Evolutionary conservation across 31 red algal species (phyloP).

Genomic region (Bonnemaisonia californica): DNA sequence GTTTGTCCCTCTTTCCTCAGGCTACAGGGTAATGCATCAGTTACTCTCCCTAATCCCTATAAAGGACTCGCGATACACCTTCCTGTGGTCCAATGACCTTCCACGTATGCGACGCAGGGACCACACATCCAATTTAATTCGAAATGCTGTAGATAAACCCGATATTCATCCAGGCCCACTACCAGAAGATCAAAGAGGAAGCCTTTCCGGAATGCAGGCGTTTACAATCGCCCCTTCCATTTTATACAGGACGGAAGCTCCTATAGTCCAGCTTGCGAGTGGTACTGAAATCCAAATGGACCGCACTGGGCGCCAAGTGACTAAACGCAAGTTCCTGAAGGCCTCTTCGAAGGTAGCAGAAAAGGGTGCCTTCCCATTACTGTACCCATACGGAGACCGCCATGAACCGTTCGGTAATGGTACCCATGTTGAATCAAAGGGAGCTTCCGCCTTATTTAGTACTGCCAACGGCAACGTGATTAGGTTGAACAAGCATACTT

Average conservation of each 20-base stretch:
- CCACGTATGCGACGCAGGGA: too few species aligned
- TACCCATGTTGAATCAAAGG: neutral
- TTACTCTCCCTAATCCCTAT: too few species aligned
- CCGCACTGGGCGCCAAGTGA: neutral
- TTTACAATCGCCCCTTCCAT: neutral
- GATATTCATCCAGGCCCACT: too few species aligned
- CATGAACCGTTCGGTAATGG: neutral
- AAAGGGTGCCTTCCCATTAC: neutral
- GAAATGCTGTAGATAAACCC: too few species aligned
- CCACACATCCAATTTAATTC: too few species aligned
- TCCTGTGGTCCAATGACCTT: too few species aligned
- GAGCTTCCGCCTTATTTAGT: neutral
- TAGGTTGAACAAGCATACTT: constrained; percentile 9
- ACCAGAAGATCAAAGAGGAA: neutral
- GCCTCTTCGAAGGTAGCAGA: neutral
- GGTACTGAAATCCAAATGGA: neutral
- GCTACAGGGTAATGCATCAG: too few species aligned
- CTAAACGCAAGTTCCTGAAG: neutral
- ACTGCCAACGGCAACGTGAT: constrained; percentile 4
- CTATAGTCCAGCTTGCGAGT: neutral
- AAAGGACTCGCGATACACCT: too few species aligned
- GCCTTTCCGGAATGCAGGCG: constrained; percentile 1
- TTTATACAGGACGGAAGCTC: neutral
- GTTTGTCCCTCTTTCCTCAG: too few species aligned
- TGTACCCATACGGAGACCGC: neutral